A percentile compares a stretch with the other conserved stretches of the same genome.
Evolutionary conservation across 1,284 basidiomycete species (phyloP).

Genomic region (Retiboletus flavoniger): DNA sequence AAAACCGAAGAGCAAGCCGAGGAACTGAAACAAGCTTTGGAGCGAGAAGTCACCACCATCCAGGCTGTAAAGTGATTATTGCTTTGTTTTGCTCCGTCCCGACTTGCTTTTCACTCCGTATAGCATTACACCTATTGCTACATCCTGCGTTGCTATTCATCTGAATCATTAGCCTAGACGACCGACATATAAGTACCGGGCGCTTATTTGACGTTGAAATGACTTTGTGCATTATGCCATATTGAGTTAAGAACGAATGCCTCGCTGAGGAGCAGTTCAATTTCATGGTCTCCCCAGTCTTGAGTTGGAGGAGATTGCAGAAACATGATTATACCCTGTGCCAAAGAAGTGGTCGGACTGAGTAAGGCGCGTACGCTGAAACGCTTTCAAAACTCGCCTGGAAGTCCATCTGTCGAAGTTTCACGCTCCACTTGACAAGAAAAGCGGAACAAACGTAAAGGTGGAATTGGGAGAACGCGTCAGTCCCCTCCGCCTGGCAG

Average conservation of each 20-base stretch:
- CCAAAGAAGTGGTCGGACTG: conserved; percentile 1
- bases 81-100: neutral
- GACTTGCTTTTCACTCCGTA: conserved; percentile 10
- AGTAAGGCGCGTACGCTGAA: conserved; percentile 2
- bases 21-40: conserved; percentile 58
- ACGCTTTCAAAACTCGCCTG: conserved; percentile 55
- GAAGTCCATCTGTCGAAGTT: conserved; percentile 92
- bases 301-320: conserved; percentile 95
- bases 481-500: conserved; percentile 83
- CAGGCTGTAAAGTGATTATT: conserved; percentile 34
- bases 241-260: conserved; percentile 93
- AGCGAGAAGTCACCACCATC: conserved; percentile 58
- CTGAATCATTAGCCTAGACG: conserved; percentile 1
- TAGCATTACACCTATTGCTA: conserved; percentile 30
- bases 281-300: conserved; percentile 92
- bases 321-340: conserved; percentile 97
- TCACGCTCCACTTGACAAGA: conserved; percentile 88
- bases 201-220: conserved; percentile 57
- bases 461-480: conserved; percentile 96
- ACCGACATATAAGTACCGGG: neutral
- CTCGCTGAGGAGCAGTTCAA: conserved; percentile 92
- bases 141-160: conserved; percentile 22
- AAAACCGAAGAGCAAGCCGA: conserved; percentile 62
- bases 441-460: conserved; percentile 96
- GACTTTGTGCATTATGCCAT: conserved; percentile 94